Evolutionary conservation across 192 early-diverging fungal genomes (phyloP).

Genomic region (Rhizophagus sp.): DNA sequence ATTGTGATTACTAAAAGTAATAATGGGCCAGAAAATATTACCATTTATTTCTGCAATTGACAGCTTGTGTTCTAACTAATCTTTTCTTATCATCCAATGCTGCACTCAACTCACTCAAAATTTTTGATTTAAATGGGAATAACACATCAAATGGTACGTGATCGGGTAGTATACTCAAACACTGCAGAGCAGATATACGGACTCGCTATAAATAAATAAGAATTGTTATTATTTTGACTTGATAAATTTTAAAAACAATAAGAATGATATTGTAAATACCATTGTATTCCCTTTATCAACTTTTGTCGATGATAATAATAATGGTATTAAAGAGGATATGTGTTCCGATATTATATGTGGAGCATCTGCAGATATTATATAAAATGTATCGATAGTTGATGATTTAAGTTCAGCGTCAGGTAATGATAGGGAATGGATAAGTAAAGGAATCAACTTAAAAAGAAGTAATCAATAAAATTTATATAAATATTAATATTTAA

Average conservation of each 20-base stretch:
- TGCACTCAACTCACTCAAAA: slow-evolving; percentile 62
- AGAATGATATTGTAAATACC: slow-evolving; percentile 26
- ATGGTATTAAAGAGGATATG: slow-evolving; percentile 43
- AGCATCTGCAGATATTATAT: slow-evolving; percentile 69
- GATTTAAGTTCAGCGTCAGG: slow-evolving; percentile 67
- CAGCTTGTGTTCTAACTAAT: slow-evolving; percentile 83
- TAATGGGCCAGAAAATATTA: slow-evolving; percentile 30
- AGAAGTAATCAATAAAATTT: slow-evolving; percentile 1
- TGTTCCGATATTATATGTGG: slow-evolving; percentile 65
- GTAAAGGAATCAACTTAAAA: slow-evolving; percentile 69
- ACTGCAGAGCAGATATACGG: slow-evolving; percentile 72
- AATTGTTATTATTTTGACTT: neutral
- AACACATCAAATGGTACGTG: slow-evolving; percentile 61
- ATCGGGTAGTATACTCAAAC: slow-evolving; percentile 66
- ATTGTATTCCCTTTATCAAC: slow-evolving; percentile 40
- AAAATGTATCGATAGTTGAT: slow-evolving; percentile 76
- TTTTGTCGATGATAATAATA: slow-evolving; percentile 42
- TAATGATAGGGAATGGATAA: slow-evolving; percentile 72
- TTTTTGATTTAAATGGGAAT: slow-evolving; percentile 58
- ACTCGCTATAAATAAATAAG: slow-evolving; percentile 48
- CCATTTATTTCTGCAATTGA: slow-evolving; percentile 86
- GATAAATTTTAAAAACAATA: neutral
- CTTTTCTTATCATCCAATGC: slow-evolving; percentile 89
- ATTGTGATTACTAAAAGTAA: neutral
- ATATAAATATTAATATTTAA: neutral